Evolutionary conservation across 805 yeast species (phyloP), one percentile per base, ranked within the genome.

Genomic region (Yarrowia divulgata): DNA sequence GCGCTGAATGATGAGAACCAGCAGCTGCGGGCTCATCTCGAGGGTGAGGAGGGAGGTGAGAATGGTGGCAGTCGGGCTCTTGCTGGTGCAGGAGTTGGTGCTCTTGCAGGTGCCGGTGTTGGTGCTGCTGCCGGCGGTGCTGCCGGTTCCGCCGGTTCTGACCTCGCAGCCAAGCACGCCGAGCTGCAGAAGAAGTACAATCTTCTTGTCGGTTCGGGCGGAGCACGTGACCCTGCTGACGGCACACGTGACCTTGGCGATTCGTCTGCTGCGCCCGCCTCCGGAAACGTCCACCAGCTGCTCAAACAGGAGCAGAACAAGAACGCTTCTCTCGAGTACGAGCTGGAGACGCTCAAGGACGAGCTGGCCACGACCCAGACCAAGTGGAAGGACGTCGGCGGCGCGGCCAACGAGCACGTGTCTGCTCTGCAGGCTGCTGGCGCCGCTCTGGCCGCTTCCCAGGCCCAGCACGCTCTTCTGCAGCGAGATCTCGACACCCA

Each of bases 401-500:
- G 70, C 6, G 67, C 71, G 32, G 70, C 75, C 14, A 71, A 71
- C 32, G 73, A 71, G 6, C 73, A 74, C 39, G 72, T 75, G 8
- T 62, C 70, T 32, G 74, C 75, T 8, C 64, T 75, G 57, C 73
- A 72, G 14, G 74, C 77, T 29, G 73, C 75, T 0, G 71, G 72
- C 2, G 71, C 71, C n/a, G 76, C 77, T 8, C 67, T 74, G 12
- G 67, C 71, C 18, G 73, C 75, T 4, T 69, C 76, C 16, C 74
- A 74, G 66, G 14, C 68, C 6, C 70, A 70, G 48, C 64, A 68
- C 12, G 58, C 63, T 32, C 71, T 70, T 19, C 58, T 73, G 18
- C 39, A 69, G 14, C 35, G 60, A 14, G 73, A 73, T 62, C 45
- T 74, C 18, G 73, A 71, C 14, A 70, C 67, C 12, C 73, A 71